phyloP scores from a whole-genome alignment of 148 eudicot genomes.

The Beta vulgaris region DNA sequence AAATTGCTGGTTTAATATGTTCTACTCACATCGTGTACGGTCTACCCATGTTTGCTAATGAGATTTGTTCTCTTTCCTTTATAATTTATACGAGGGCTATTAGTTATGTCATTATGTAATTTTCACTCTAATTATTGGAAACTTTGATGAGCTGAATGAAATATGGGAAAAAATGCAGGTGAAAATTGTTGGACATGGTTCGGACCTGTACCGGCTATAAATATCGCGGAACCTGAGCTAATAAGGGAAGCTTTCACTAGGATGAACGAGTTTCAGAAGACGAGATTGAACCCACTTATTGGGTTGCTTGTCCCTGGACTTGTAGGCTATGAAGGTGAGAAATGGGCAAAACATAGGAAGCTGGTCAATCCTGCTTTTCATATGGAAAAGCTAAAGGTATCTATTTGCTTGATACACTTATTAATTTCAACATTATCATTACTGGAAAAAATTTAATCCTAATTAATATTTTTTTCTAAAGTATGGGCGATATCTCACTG shows the following conservation, averaged over 20 bases:
- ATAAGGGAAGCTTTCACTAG: slow-evolving; percentile 34
- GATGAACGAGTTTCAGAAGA: slow-evolving; percentile 33
- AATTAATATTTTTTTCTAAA: no score
- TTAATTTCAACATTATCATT: background rate
- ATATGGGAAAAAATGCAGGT: slow-evolving; percentile 30
- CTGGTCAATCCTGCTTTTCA: slow-evolving; percentile 51
- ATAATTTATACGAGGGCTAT: no score
- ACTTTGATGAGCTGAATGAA: no score
- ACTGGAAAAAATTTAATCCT: no score
- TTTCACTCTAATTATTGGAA: no score
- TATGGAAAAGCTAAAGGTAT: slow-evolving; percentile 55
- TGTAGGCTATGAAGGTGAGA: slow-evolving; percentile 40
- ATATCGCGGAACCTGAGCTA: slow-evolving; percentile 40
- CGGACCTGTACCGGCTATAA: slow-evolving; percentile 37
- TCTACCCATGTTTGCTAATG: no score
- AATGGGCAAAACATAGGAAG: slow-evolving; percentile 48
- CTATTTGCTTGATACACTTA: background rate
- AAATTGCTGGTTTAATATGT: no score
- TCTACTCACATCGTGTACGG: no score
- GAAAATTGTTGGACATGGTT: slow-evolving; percentile 39
- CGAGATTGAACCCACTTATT: slow-evolving; percentile 32
- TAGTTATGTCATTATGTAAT: no score
- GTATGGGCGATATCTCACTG: no score
- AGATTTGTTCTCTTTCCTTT: no score
- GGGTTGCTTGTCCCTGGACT: slow-evolving; percentile 37